These are phyloP conservation scores for Cajanus cajan DNA, from an alignment of 306 rosid genomes.

Conservation along the genomic window DNA sequence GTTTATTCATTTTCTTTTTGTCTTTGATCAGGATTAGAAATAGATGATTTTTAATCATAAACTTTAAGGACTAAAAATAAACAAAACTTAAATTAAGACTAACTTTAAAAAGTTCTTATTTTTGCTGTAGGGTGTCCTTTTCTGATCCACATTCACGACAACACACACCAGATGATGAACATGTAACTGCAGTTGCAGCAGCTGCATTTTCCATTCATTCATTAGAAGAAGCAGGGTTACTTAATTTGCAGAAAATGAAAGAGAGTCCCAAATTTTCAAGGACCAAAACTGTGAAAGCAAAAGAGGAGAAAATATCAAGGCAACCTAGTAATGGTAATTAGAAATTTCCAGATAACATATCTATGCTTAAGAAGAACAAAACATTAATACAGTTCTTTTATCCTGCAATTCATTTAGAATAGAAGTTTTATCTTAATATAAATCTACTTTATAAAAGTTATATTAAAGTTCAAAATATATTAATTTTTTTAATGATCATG, in stretches of 20 bases:
- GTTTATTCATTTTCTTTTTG: not conserved
- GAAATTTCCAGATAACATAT: not conserved
- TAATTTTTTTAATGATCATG: too few relatives aligned
- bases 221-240: constrained; percentile 47
- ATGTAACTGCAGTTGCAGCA: constrained; percentile 62
- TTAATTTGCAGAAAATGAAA: constrained; percentile 37
- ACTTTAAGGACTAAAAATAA: too few relatives aligned
- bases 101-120: too few relatives aligned
- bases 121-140: constrained; percentile 39
- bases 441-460: not conserved
- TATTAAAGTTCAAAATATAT: not conserved
- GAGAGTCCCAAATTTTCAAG: constrained; percentile 33
- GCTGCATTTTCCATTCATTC: constrained; percentile 69
- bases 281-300: constrained; percentile 32
- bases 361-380: not conserved
- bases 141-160: constrained; percentile 32
- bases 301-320: constrained; percentile 29
- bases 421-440: not conserved
- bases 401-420: not conserved
- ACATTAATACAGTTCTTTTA: not conserved
- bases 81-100: too few relatives aligned
- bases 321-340: constrained; percentile 31
- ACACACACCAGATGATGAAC: constrained; percentile 36
- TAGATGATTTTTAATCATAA: not conserved
- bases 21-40: not conserved